Conservation (phyloP, 1,139 yeast genomes). For the Saccharomyces hybrid region DNA sequence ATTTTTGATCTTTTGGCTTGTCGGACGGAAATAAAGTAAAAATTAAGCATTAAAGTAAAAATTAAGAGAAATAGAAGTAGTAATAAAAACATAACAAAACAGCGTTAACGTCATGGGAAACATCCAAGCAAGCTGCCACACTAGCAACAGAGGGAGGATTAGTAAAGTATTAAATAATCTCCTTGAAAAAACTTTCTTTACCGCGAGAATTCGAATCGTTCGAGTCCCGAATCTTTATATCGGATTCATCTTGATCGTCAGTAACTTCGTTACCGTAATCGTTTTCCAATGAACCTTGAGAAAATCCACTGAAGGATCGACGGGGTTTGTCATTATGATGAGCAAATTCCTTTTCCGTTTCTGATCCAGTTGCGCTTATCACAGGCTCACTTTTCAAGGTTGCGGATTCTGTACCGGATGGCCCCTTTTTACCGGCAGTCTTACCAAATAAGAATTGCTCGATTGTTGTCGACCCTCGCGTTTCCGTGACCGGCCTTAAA, state of each 20-base stretch:
- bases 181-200: neutral
- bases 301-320: conserved; percentile 23
- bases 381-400: neutral
- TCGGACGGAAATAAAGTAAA: neutral
- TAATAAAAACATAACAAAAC: neutral
- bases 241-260: neutral
- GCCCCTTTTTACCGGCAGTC: neutral
- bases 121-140: neutral
- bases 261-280: neutral
- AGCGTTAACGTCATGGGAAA: neutral
- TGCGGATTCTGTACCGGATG: neutral
- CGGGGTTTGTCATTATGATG: neutral
- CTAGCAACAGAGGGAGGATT: neutral
- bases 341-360: neutral
- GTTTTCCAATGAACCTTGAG: conserved; percentile 12
- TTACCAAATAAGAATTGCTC: neutral
- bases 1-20: too few relatives aligned
- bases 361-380: neutral
- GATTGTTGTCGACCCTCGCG: neutral
- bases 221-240: neutral
- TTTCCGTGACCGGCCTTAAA: neutral
- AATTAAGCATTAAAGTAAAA: neutral
- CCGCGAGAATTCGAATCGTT: neutral
- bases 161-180: neutral
- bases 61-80: neutral